Percentiles rank a stretch among this genome's conserved stretches.
These are phyloP conservation scores for Brassica nigra DNA, from an alignment of 345 rosid genomes.

Conservation along the genomic window DNA sequence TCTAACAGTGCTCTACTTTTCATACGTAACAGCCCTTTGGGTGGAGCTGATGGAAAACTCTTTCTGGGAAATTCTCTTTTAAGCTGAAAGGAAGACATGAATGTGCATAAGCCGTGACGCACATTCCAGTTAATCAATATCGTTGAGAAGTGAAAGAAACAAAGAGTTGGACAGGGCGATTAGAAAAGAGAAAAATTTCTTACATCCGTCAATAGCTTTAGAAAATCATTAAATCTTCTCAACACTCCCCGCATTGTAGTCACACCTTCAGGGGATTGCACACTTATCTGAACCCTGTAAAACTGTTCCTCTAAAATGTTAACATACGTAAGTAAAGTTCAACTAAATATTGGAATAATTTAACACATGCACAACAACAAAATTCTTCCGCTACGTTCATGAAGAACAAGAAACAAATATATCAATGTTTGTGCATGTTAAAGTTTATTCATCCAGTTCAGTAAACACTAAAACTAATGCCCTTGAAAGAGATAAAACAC, in stretches of 20 bases:
- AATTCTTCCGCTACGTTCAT: slow-evolving; percentile 3
- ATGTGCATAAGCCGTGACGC: slow-evolving; percentile 14
- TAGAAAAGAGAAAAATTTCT: slow-evolving; percentile 36
- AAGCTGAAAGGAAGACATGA: slow-evolving; percentile 58
- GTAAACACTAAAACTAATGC: slow-evolving; percentile 33
- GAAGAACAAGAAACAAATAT: background rate
- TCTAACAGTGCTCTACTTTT: slow-evolving; percentile 89
- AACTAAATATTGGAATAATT: background rate
- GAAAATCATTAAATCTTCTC: slow-evolving; percentile 94
- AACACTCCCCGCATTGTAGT: slow-evolving; percentile 66
- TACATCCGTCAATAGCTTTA: slow-evolving; percentile 84
- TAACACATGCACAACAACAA: background rate
- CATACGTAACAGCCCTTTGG: slow-evolving; percentile 90
- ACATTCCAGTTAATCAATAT: background rate
- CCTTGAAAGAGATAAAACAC: slow-evolving; percentile 36
- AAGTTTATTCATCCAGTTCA: slow-evolving; percentile 1
- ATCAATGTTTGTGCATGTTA: background rate
- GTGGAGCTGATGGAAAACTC: slow-evolving; percentile 81
- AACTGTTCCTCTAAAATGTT: slow-evolving; percentile 61
- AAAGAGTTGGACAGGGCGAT: background rate
- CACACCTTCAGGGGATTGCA: slow-evolving; percentile 89
- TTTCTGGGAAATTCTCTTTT: slow-evolving; percentile 78
- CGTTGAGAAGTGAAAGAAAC: background rate
- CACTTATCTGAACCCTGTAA: slow-evolving; percentile 96
- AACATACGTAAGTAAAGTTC: slow-evolving; percentile 6